Conservation (phyloP, 192 early-diverging fungal genomes). For the Linnemannia elongata region DNA sequence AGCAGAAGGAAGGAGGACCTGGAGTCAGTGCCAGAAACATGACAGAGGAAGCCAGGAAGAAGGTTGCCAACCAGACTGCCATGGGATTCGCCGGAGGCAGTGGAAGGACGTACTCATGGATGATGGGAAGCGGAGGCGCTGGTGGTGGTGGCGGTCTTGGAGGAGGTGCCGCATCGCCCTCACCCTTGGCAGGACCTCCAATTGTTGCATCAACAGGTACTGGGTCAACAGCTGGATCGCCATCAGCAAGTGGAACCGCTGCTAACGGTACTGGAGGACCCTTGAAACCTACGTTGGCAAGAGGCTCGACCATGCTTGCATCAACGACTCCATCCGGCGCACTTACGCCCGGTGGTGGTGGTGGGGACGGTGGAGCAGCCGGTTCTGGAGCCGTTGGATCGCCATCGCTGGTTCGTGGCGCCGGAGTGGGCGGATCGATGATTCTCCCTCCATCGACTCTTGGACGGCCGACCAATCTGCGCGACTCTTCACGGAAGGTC, state of each 20-base stretch:
- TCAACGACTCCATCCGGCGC: not conserved
- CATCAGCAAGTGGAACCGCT: slow-evolving; percentile 35
- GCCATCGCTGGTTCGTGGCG: slow-evolving; percentile 19
- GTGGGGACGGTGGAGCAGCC: not conserved
- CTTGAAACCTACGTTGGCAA: slow-evolving; percentile 19
- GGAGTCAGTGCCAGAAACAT: slow-evolving; percentile 32
- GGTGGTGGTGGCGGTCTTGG: slow-evolving; percentile 33
- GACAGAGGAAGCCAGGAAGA: slow-evolving; percentile 46
- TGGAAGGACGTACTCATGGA: slow-evolving; percentile 47
- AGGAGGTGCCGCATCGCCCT: slow-evolving; percentile 28
- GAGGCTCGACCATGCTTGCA: slow-evolving; percentile 24
- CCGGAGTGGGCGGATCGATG: slow-evolving; percentile 34
- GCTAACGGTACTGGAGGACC: not conserved
- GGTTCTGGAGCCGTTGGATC: slow-evolving; percentile 1
- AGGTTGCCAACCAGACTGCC: slow-evolving; percentile 53
- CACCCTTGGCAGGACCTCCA: slow-evolving; percentile 21
- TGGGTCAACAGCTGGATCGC: slow-evolving; percentile 18
- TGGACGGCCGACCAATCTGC: slow-evolving; percentile 30
- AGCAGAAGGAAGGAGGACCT: slow-evolving; percentile 20
- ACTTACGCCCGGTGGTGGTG: not conserved
- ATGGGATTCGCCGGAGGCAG: slow-evolving; percentile 49
- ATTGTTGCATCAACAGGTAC: slow-evolving; percentile 15
- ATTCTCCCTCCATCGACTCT: slow-evolving; percentile 31
- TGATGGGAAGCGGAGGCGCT: slow-evolving; percentile 46
- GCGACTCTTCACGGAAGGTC: slow-evolving; percentile 57